phyloP scores from a whole-genome alignment of 2,329 filamentous ascomycete species.

The Eutypella sp. region DNA sequence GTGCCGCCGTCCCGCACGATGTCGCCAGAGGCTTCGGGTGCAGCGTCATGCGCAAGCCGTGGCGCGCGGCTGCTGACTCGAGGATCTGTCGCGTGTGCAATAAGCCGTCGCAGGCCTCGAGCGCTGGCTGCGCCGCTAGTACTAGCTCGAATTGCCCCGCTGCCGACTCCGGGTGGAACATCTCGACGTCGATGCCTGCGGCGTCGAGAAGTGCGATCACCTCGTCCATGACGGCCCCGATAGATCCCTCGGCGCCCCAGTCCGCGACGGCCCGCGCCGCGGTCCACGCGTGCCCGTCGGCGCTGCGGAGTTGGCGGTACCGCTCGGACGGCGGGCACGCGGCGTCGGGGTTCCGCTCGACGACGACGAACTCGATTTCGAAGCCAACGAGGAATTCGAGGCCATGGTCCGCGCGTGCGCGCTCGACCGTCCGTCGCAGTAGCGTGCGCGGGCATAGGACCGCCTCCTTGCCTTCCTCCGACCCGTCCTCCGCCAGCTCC shows the following conservation, averaged over 20 bases:
- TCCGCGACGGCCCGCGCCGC: slow-evolving; percentile 59
- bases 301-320: slow-evolving; percentile 45
- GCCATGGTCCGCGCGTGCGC: slow-evolving; percentile 41
- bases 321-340: slow-evolving; percentile 17
- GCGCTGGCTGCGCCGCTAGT: slow-evolving; percentile 55
- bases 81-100: slow-evolving; percentile 68
- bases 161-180: slow-evolving; percentile 70
- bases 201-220: slow-evolving; percentile 56
- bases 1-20: slow-evolving; percentile 59
- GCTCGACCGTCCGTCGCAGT: slow-evolving; percentile 49
- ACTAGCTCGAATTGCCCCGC: slow-evolving; percentile 75
- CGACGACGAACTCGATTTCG: slow-evolving; percentile 74
- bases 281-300: slow-evolving; percentile 66
- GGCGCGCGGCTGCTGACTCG: slow-evolving; percentile 54
- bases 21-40: slow-evolving; percentile 63
- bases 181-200: slow-evolving; percentile 62
- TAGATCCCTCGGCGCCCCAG: slow-evolving; percentile 33
- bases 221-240: slow-evolving; percentile 57
- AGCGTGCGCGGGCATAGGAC: slow-evolving; percentile 61
- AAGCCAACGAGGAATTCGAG: slow-evolving; percentile 67
- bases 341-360: slow-evolving; percentile 41
- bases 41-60: slow-evolving; percentile 63
- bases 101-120: slow-evolving; percentile 67
- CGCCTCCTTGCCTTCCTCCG: no score
- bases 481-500: slow-evolving; percentile 50